Evolutionary conservation across 2,329 filamentous ascomycete genomes (phyloP).

Genomic region (Herpotrichia juniperi): DNA sequence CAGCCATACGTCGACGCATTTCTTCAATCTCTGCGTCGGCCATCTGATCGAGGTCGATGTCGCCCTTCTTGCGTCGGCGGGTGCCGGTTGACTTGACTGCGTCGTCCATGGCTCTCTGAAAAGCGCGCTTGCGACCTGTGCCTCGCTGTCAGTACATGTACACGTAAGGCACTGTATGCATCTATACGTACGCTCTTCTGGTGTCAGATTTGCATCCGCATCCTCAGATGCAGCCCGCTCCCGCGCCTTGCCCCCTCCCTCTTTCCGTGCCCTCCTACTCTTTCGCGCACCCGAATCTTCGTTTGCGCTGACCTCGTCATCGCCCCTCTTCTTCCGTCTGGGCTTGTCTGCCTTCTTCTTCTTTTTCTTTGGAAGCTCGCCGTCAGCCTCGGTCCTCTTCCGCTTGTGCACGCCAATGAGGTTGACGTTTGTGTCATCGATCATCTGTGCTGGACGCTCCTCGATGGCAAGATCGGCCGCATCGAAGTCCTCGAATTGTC

Average conservation of each 20-base stretch:
- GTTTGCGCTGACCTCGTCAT: conserved; percentile 53
- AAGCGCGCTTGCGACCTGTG: conserved; percentile 73
- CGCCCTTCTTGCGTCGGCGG: conserved; percentile 78
- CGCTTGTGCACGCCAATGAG: conserved; percentile 68
- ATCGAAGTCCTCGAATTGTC: conserved; percentile 70
- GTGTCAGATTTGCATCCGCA: conserved; percentile 78
- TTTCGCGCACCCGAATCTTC: conserved; percentile 62
- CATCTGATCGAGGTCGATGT: conserved; percentile 88
- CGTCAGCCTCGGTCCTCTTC: conserved; percentile 66
- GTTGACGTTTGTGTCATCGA: conserved; percentile 67
- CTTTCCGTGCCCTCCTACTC: conserved; percentile 54
- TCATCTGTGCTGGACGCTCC: conserved; percentile 62
- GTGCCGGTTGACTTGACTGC: conserved; percentile 84
- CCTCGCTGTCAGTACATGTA: conserved; percentile 16
- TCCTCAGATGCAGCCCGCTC: conserved; percentile 61
- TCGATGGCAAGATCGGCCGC: conserved; percentile 65
- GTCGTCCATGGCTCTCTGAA: conserved; percentile 86
- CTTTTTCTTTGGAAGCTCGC: conserved; percentile 70
- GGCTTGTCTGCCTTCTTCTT: conserved; percentile 66
- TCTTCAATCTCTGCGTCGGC: conserved; percentile 89
- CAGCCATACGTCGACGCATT: conserved; percentile 88
- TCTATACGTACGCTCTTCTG: conserved; percentile 74
- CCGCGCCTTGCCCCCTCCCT: conserved; percentile 43
- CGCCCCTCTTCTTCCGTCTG: conserved; percentile 55
- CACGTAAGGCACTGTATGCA: background rate